Evolutionary conservation across 305 asterid genomes (phyloP).

Genomic region (Solanum hybrid): DNA sequence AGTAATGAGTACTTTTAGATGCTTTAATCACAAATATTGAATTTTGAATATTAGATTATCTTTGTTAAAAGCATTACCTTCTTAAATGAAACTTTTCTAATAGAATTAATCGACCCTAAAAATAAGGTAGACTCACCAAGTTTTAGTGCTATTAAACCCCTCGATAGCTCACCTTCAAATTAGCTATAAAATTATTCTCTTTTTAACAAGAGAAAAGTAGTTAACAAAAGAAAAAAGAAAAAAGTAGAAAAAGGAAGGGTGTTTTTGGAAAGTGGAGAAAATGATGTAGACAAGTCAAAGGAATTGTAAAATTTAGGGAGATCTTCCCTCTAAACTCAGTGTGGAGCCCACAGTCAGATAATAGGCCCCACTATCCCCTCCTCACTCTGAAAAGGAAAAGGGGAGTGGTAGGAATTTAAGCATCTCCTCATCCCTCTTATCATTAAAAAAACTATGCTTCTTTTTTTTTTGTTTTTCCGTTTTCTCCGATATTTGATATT

Average conservation of each 20-base stretch:
- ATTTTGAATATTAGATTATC: no score
- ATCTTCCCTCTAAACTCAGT: conserved; percentile 26
- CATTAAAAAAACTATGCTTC: not conserved
- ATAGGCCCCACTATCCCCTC: not conserved
- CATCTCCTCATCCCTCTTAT: not conserved
- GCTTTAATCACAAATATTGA: no score
- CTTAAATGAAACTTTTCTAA: no score
- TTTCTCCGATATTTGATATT: no score
- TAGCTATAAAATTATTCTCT: not conserved
- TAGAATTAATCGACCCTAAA: not conserved
- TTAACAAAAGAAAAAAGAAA: not conserved
- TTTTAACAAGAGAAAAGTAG: not conserved
- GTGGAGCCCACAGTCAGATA: conserved; percentile 5
- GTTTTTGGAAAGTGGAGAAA: conserved; percentile 15
- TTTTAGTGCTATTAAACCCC: not conserved
- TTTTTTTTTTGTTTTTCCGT: accelerated
- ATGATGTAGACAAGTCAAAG: conserved; percentile 54
- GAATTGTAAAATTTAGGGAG: conserved; percentile 66
- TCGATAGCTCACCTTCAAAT: not conserved
- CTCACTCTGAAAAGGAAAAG: conserved; percentile 4
- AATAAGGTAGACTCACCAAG: not conserved
- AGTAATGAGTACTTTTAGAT: no score
- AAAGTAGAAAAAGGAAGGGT: not conserved
- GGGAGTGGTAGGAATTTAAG: not conserved
- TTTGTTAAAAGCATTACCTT: no score